Evolutionary conservation across 768 basidiomycete species (phyloP).

Genomic region (Auricularia auricula-judae): DNA sequence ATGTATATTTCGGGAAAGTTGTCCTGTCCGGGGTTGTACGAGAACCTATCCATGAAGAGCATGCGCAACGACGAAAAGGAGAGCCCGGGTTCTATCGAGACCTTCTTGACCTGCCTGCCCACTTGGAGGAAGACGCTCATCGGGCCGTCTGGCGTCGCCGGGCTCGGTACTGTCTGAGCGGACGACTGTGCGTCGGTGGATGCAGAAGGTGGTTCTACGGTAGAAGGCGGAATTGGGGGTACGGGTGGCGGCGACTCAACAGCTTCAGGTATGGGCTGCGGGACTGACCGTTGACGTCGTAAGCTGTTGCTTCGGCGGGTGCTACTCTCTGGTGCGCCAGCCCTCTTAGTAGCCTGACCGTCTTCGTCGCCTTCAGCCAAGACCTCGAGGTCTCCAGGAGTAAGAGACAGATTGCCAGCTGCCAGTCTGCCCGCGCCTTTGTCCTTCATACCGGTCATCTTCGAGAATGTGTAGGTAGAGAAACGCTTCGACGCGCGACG

Average conservation of each 20-base stretch:
- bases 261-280: not conserved
- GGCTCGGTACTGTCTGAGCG: not conserved
- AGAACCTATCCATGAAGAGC: conserved; percentile 90
- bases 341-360: conserved; percentile 19
- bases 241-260: conserved; percentile 13
- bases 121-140: conserved; percentile 81
- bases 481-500: conserved; percentile 92
- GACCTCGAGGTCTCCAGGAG: conserved; percentile 60
- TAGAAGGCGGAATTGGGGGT: conserved; percentile 21
- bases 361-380: conserved; percentile 69
- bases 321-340: conserved; percentile 2
- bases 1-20: conserved; percentile 96
- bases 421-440: conserved; percentile 59
- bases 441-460: conserved; percentile 60
- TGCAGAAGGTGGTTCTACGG: conserved; percentile 7
- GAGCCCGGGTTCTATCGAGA: conserved; percentile 53
- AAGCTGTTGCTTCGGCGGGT: not conserved
- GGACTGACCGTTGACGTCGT: not conserved
- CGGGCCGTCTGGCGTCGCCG: conserved; percentile 11
- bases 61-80: conserved; percentile 69
- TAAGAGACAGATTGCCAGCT: conserved; percentile 44
- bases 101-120: conserved; percentile 85
- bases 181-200: conserved; percentile 10
- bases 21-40: conserved; percentile 84
- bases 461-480: conserved; percentile 87